phyloP scores from a whole-genome alignment of 768 basidiomycete species.

The Holtermannia corniformis region DNA sequence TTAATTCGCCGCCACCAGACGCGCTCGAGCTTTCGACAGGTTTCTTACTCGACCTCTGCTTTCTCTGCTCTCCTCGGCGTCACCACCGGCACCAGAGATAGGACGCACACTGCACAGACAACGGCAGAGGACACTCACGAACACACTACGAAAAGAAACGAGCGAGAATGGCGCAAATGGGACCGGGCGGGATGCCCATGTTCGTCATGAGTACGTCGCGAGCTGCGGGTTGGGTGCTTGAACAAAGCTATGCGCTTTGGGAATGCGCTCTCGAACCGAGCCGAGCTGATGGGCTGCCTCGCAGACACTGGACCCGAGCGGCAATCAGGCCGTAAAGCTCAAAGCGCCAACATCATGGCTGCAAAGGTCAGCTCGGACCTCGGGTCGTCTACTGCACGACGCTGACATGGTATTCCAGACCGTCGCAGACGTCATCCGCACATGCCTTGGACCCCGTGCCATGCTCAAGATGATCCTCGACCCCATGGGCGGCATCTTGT shows the following conservation, averaged over 20 bases:
- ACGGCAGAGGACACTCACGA: background rate
- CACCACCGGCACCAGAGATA: too few species aligned
- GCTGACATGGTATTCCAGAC: too few species aligned
- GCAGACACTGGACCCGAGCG: constrained; percentile 87
- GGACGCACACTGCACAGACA: too few species aligned
- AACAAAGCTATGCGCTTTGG: constrained; percentile 44
- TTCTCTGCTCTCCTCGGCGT: too few species aligned
- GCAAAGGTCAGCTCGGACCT: constrained; percentile 63
- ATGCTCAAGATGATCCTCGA: constrained; percentile 99
- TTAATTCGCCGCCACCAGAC: too few species aligned
- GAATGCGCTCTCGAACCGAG: constrained; percentile 47
- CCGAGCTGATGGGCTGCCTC: constrained; percentile 2
- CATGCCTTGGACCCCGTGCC: constrained; percentile 91
- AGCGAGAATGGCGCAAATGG: background rate
- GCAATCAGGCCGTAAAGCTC: constrained; percentile 88
- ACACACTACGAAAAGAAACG: background rate
- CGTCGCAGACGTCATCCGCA: constrained; percentile 94
- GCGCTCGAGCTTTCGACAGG: background rate
- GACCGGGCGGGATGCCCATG: constrained; percentile 14
- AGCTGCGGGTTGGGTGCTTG: background rate
- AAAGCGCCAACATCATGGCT: constrained; percentile 92
- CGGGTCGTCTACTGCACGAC: background rate
- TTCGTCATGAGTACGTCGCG: constrained; percentile 40
- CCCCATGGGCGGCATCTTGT: constrained; percentile 98
- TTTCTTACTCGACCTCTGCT: too few species aligned